Evolutionary conservation across 2,329 filamentous ascomycete species (phyloP).

Genomic region (Metarhizium brunneum): DNA sequence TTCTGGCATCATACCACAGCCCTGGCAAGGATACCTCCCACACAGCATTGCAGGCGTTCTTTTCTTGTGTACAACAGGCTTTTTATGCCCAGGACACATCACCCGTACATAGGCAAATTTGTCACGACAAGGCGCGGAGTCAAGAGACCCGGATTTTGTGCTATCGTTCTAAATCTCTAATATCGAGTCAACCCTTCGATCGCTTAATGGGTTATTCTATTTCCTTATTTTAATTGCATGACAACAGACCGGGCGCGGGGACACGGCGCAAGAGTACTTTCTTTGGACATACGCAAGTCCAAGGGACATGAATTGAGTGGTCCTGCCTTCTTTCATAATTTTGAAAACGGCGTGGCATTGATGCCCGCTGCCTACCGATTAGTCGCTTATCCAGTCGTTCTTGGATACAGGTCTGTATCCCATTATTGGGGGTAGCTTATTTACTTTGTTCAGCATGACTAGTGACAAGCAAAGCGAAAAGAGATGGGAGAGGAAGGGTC

Average conservation of each 20-base stretch:
- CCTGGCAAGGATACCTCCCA: not conserved
- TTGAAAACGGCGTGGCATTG: not conserved
- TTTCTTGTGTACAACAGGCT: not conserved
- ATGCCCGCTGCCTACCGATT: not conserved
- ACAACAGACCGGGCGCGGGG: conserved; percentile 11
- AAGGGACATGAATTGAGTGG: not conserved
- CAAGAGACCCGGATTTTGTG: not conserved
- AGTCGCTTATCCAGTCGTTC: not conserved
- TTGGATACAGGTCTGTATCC: not conserved
- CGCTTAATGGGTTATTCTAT: not conserved
- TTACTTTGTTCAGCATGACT: conserved; percentile 1
- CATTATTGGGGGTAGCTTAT: not conserved
- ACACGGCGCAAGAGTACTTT: conserved; percentile 13
- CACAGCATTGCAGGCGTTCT: conserved; percentile 6
- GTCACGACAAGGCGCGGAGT: not conserved
- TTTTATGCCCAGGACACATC: not conserved
- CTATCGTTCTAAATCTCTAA: not conserved
- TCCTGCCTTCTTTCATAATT: not conserved
- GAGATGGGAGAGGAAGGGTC: not conserved
- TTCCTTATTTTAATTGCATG: not conserved
- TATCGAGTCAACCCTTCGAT: not conserved
- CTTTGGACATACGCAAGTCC: not conserved
- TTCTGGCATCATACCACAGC: not conserved
- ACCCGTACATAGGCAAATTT: not conserved
- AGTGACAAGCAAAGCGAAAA: not conserved